Evolutionary conservation across 140 eudicot species (phyloP), one percentile per base, ranked within the genome.

Genomic region (Bidens hawaiensis): DNA sequence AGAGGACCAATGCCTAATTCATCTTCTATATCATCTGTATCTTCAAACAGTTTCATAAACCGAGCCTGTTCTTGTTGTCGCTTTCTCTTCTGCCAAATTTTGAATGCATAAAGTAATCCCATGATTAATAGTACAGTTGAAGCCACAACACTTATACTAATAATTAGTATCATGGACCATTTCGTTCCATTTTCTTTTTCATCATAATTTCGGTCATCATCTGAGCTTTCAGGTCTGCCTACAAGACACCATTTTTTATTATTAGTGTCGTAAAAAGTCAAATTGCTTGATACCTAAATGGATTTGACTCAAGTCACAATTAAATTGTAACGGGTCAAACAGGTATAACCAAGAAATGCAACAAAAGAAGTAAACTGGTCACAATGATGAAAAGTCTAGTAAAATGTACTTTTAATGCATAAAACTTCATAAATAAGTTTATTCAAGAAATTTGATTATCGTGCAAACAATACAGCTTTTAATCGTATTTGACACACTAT

Each of bases 1-100:
- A 86, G 75, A 51, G 90, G 86, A 28, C 94, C 88, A 25, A 93
- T 72, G 22, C 95, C 95, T 40, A 93, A 81, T 61, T 88, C 96
- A 31, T 88, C 99, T 76, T 93, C 95, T 47, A 85, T 81, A 38
- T 93, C 94, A 75, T 91, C 99, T 0, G 69, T 76, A 11, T 93
- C 96, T 69, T 93, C 96, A 65, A 93, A 93, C 54, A 88, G 83
- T 76, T 76, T 81, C 63, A 83, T 48, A 67, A 93, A 93, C 15
- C 95, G 83, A 3, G 93, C 95, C 51, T 93, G 96, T 18, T 93
- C 95, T 26, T 78, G 79, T 69, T 81, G 83, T 66, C 93, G 79
- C 70, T 65, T 93, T 49, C 83, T 73, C 76, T 76, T 85, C 69
- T 69, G 76, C 93, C 93, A 93, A 65, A 48, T 76, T 73, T 85